A percentile compares a stretch with the other conserved stretches of the same genome.
Evolutionary conservation across 2,329 filamentous ascomycete genomes (phyloP).

Genomic region (Hymenoscyphus scutula): DNA sequence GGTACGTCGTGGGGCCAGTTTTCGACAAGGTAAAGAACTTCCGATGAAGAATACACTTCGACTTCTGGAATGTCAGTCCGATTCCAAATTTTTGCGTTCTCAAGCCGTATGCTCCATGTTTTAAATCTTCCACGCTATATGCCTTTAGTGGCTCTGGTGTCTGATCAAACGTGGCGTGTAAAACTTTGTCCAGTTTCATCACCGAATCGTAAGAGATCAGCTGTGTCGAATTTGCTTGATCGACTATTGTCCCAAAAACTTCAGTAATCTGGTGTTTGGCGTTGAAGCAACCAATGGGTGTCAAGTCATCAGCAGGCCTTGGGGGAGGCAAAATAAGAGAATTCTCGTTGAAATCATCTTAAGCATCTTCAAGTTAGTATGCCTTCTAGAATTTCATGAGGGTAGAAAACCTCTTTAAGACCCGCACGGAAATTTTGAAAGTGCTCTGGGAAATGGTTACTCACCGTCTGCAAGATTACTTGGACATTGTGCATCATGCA

Average conservation of each 20-base stretch:
- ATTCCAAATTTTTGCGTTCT: slow-evolving; percentile 48
- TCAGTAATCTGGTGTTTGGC: slow-evolving; percentile 48
- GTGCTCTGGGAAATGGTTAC: background rate
- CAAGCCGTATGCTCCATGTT: slow-evolving; percentile 44
- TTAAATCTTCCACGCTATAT: slow-evolving; percentile 45
- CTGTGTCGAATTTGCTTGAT: slow-evolving; percentile 48
- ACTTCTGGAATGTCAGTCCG: slow-evolving; percentile 28
- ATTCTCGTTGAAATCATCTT: slow-evolving; percentile 57
- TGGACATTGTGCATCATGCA: slow-evolving; percentile 60
- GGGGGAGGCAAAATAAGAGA: slow-evolving; percentile 53
- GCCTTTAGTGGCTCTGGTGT: slow-evolving; percentile 49
- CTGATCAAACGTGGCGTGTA: slow-evolving; percentile 6
- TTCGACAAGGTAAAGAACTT: slow-evolving; percentile 40
- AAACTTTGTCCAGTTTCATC: slow-evolving; percentile 35
- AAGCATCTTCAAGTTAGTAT: background rate
- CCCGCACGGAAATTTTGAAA: background rate
- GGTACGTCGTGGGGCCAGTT: slow-evolving; percentile 39
- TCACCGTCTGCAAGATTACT: slow-evolving; percentile 57
- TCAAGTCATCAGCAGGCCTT: slow-evolving; percentile 55
- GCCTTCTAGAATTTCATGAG: background rate
- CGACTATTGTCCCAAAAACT: slow-evolving; percentile 52
- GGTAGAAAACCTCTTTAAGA: background rate
- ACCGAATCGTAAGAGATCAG: slow-evolving; percentile 50
- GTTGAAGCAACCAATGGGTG: slow-evolving; percentile 52
- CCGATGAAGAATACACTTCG: slow-evolving; percentile 28